Conservation (phyloP, 768 basidiomycete species). For the Infundibulicybe gibba region DNA sequence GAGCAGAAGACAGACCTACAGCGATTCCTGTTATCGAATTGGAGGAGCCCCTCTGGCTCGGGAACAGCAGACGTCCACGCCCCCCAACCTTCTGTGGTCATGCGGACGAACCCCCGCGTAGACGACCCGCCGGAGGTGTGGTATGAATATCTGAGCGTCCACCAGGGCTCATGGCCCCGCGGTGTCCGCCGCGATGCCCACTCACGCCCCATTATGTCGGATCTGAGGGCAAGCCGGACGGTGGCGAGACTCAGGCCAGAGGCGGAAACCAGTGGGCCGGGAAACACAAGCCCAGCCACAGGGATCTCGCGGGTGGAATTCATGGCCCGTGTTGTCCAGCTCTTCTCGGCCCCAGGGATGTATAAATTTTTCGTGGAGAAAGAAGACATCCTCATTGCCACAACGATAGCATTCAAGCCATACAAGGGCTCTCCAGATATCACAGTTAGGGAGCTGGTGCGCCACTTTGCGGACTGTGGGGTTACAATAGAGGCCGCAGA, state of each 20-base stretch:
- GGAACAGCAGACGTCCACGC: slow-evolving; percentile 4
- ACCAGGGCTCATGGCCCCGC: slow-evolving; percentile 43
- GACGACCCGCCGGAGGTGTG: slow-evolving; percentile 44
- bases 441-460: slow-evolving; percentile 28
- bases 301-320: slow-evolving; percentile 33
- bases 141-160: slow-evolving; percentile 40
- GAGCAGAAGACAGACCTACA: slow-evolving; percentile 43
- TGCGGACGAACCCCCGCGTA: slow-evolving; percentile 38
- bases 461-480: slow-evolving; percentile 40
- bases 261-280: slow-evolving; percentile 20
- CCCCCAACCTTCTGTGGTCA: slow-evolving; percentile 10
- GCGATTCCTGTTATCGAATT: slow-evolving; percentile 35
- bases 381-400: slow-evolving; percentile 28
- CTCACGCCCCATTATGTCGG: slow-evolving; percentile 32
- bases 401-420: slow-evolving; percentile 22
- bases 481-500: slow-evolving; percentile 30
- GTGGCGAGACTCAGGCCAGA: slow-evolving; percentile 45
- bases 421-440: slow-evolving; percentile 26
- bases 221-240: slow-evolving; percentile 43
- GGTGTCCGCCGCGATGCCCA: slow-evolving; percentile 38
- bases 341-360: slow-evolving; percentile 36
- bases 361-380: slow-evolving; percentile 34
- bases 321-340: slow-evolving; percentile 31
- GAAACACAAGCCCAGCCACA: slow-evolving; percentile 4
- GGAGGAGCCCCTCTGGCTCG: slow-evolving; percentile 36